phyloP scores from a whole-genome alignment of 2,329 filamentous ascomycete species.

The Claviceps monticola region DNA sequence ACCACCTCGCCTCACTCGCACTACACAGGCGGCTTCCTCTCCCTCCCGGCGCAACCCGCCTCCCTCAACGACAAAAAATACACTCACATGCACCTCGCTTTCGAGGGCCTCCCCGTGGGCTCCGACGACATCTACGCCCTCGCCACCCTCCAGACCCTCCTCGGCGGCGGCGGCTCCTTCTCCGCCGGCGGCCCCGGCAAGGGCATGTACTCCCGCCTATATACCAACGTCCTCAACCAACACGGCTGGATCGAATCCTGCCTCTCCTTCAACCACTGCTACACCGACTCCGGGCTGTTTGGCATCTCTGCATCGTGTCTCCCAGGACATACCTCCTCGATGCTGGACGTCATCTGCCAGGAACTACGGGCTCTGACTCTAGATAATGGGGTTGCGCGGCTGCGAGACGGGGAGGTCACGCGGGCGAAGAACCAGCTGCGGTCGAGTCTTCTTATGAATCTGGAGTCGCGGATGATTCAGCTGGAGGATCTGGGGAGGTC shows the following conservation, averaged over 20 bases:
- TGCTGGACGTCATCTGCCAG: conserved; percentile 92
- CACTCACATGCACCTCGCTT: conserved; percentile 88
- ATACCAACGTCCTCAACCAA: conserved; percentile 96
- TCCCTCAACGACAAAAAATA: conserved; percentile 67
- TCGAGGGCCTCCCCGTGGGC: conserved; percentile 83
- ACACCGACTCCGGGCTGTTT: conserved; percentile 90
- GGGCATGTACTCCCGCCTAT: conserved; percentile 96
- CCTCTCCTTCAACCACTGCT: conserved; percentile 92
- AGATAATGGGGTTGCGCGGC: conserved; percentile 57
- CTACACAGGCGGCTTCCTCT: conserved; percentile 90
- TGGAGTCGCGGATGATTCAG: conserved; percentile 94
- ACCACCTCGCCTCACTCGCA: conserved; percentile 47
- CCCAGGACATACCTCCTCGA: conserved; percentile 61
- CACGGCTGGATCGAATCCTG: conserved; percentile 96
- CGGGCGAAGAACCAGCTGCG: conserved; percentile 95
- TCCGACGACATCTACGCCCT: conserved; percentile 92
- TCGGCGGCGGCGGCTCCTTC: conserved; percentile 92
- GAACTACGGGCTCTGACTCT: conserved; percentile 69
- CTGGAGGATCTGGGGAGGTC: conserved; percentile 89
- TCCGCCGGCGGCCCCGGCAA: conserved; percentile 93
- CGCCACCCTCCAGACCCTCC: conserved; percentile 85
- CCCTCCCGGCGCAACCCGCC: conserved; percentile 66
- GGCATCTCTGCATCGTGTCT: conserved; percentile 81
- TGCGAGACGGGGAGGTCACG: conserved; percentile 66
- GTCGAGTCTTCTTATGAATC: conserved; percentile 85